Conservation (phyloP, 2,329 filamentous ascomycete species). For the Thielaviopsis ethacetica region DNA sequence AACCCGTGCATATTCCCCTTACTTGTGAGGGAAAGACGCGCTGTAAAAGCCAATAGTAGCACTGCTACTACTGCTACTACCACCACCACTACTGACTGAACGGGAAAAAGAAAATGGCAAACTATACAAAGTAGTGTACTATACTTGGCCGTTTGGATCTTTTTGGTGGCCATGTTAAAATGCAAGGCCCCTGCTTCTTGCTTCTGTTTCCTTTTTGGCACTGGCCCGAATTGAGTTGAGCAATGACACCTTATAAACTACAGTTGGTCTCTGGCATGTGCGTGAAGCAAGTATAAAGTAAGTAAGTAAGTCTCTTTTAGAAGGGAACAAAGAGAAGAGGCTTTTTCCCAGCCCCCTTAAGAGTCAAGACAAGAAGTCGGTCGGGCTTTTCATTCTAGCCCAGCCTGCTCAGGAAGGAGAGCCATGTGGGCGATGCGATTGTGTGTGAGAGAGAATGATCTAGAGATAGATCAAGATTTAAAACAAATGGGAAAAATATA, state of each 20-base stretch:
- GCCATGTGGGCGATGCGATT: not conserved
- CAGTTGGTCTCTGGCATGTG: not conserved
- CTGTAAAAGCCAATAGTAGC: not conserved
- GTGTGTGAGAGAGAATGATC: not conserved
- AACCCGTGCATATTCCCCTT: not conserved
- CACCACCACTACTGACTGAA: not conserved
- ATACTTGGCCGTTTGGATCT: too few relatives aligned
- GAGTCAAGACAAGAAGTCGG: not conserved
- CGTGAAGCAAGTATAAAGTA: too few relatives aligned
- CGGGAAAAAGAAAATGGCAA: not conserved
- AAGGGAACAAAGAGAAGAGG: not conserved
- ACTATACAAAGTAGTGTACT: not conserved
- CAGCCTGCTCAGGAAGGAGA: not conserved
- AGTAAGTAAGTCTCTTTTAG: not conserved
- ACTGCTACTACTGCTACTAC: too few relatives aligned
- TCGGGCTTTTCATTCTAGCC: not conserved
- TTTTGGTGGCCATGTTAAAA: too few relatives aligned
- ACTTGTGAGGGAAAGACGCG: not conserved
- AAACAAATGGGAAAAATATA: not conserved
- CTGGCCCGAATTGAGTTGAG: not conserved
- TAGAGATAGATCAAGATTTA: not conserved
- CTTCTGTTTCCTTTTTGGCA: not conserved
- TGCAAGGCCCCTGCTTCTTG: not conserved
- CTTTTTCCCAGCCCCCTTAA: not conserved
- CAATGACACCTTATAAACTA: not conserved